phyloP scores from a whole-genome alignment of 2,329 filamentous ascomycete genomes.

The Graphiopsis chlorocephala region DNA sequence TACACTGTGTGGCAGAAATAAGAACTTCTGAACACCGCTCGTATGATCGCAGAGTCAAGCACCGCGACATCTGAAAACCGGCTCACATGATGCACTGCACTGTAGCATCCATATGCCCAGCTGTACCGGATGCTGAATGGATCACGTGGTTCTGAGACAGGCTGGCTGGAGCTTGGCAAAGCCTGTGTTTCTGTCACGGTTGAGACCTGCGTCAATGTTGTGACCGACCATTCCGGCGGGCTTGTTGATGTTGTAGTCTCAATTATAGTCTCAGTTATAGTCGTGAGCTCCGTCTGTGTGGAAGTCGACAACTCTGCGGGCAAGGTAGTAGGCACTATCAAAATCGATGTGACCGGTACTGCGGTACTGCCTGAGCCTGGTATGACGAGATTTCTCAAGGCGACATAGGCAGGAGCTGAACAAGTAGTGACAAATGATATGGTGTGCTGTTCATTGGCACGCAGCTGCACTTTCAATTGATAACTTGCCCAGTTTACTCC shows the following conservation, averaged over 20 bases:
- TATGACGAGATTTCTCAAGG: not conserved
- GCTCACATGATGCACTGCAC: too few species aligned
- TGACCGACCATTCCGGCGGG: not conserved
- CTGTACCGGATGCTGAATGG: not conserved
- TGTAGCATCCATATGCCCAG: not conserved
- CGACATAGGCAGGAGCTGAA: not conserved
- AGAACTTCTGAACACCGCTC: not conserved
- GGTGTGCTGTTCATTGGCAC: not conserved
- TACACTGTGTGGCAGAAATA: not conserved
- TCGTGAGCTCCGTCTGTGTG: not conserved
- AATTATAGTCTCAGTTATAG: not conserved
- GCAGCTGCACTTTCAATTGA: not conserved
- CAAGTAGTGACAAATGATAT: not conserved
- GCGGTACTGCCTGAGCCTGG: not conserved
- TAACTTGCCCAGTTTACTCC: not conserved
- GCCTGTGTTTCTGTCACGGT: not conserved
- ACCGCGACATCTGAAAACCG: not conserved
- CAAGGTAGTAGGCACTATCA: not conserved
- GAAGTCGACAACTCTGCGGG: not conserved
- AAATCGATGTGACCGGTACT: not conserved
- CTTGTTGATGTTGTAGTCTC: not conserved
- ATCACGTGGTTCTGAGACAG: not conserved
- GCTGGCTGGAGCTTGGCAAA: not conserved
- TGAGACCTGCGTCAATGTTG: not conserved
- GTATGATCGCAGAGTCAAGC: not conserved